A percentile compares a stretch with the other conserved stretches of the same genome.
phyloP scores from a whole-genome alignment of 2,329 filamentous ascomycete species.

The Trichoderma hamatum region DNA sequence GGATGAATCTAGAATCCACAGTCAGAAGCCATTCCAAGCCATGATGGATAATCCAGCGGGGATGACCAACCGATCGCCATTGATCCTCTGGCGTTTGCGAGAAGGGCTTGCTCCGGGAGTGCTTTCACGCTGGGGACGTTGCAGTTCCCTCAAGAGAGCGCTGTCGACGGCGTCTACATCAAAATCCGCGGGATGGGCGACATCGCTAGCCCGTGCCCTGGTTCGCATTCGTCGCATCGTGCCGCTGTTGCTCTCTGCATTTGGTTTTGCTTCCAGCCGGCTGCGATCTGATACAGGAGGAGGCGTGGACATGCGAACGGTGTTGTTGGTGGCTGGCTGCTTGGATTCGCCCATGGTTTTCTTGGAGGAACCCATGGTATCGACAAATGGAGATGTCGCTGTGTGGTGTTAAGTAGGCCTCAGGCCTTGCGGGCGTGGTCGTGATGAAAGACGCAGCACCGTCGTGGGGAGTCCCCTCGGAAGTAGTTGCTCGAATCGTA shows the following conservation, averaged over 20 bases:
- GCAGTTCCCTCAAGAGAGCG: slow-evolving; percentile 56
- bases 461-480: slow-evolving; percentile 13
- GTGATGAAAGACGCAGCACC: slow-evolving; percentile 20
- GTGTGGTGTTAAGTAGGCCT: not conserved
- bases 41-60: not conserved
- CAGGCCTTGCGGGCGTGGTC: not conserved
- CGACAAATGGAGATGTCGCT: slow-evolving; percentile 28
- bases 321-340: slow-evolving; percentile 38
- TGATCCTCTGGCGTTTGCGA: slow-evolving; percentile 62
- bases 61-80: slow-evolving; percentile 59
- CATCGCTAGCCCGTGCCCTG: slow-evolving; percentile 42
- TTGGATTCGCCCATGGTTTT: slow-evolving; percentile 40
- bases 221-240: slow-evolving; percentile 42
- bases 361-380: slow-evolving; percentile 41
- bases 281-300: slow-evolving; percentile 49
- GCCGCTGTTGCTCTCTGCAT: slow-evolving; percentile 39
- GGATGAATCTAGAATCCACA: slow-evolving; percentile 77
- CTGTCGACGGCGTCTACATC: slow-evolving; percentile 55
- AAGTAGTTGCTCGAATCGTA: slow-evolving; percentile 10
- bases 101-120: slow-evolving; percentile 58
- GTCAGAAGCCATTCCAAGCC: slow-evolving; percentile 31
- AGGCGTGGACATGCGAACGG: slow-evolving; percentile 48
- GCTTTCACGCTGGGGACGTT: slow-evolving; percentile 54
- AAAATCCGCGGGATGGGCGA: slow-evolving; percentile 43
- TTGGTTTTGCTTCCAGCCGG: slow-evolving; percentile 47